Evolutionary conservation across 306 rosid genomes (phyloP).

Genomic region (Ochetophila trinervis): DNA sequence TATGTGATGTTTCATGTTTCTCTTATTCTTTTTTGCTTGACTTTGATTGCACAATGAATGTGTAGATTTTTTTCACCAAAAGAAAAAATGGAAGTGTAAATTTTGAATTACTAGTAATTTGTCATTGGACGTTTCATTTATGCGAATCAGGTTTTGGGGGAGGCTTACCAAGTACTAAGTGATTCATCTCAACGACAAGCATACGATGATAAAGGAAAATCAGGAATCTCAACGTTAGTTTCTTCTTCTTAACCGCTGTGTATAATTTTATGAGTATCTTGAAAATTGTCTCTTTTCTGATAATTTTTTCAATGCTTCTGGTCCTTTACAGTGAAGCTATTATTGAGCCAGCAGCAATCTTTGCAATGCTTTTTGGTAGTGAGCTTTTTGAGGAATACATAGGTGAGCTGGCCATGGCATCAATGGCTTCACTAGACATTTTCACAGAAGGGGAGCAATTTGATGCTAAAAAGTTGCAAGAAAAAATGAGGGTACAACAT

Average conservation of each 20-base stretch:
- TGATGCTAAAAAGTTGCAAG: constrained; percentile 85
- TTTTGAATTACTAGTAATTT: constrained; percentile 14
- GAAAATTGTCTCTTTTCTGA: constrained; percentile 16
- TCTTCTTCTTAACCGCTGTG: constrained; percentile 14
- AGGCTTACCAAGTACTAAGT: constrained; percentile 96
- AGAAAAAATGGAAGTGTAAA: neutral
- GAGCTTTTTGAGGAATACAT: constrained; percentile 98
- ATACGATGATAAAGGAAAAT: constrained; percentile 80
- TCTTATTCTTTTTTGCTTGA: neutral
- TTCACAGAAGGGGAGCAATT: constrained; percentile 83
- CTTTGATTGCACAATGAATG: neutral
- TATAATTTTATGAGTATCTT: constrained; percentile 17
- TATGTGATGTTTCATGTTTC: neutral
- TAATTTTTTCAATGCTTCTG: constrained; percentile 13
- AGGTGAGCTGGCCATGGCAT: constrained; percentile 97
- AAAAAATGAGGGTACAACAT: constrained; percentile 78
- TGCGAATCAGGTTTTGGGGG: constrained; percentile 79
- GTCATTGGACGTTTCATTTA: constrained; percentile 5
- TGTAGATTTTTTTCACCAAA: constrained; percentile 5
- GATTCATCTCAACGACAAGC: constrained; percentile 89
- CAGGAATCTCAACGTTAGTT: constrained; percentile 93
- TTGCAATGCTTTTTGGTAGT: constrained; percentile 98
- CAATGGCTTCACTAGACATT: constrained; percentile 92
- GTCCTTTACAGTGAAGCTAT: constrained; percentile 69
- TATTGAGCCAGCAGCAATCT: constrained; percentile 97